These are phyloP conservation scores for Didymosphaeria variabile DNA, from an alignment of 2,329 filamentous ascomycete species.

Conservation along the genomic window DNA sequence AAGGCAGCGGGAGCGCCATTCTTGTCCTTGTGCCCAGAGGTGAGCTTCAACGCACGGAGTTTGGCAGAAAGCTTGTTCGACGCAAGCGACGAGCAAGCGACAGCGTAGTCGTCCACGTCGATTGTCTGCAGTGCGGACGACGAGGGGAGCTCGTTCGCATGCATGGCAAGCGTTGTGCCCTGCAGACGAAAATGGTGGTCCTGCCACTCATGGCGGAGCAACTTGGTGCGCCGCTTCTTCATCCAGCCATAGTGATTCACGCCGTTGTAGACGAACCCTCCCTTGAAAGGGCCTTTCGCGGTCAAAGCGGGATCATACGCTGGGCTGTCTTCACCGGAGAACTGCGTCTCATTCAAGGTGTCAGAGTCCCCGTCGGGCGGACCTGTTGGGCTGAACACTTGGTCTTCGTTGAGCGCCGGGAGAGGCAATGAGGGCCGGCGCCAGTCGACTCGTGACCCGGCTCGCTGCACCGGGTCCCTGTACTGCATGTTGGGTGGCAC, in stretches of 20 bases:
- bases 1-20: conserved; percentile 72
- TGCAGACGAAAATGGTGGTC: conserved; percentile 89
- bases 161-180: conserved; percentile 70
- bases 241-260: conserved; percentile 84
- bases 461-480: conserved; percentile 60
- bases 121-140: conserved; percentile 80
- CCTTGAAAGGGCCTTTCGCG: conserved; percentile 46
- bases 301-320: conserved; percentile 44
- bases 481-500: conserved; percentile 95
- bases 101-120: conserved; percentile 88
- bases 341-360: conserved; percentile 45
- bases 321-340: conserved; percentile 44
- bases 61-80: conserved; percentile 86
- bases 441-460: conserved; percentile 55
- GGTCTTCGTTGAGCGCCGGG: conserved; percentile 74
- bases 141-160: conserved; percentile 60
- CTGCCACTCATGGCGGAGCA: conserved; percentile 93
- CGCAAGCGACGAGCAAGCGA: conserved; percentile 80
- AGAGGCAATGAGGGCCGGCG: conserved; percentile 75
- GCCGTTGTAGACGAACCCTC: conserved; percentile 54
- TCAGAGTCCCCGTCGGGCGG: conserved; percentile 44
- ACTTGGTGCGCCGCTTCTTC: conserved; percentile 89
- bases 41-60: conserved; percentile 77
- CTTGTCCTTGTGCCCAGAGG: conserved; percentile 61
- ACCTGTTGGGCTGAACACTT: conserved; percentile 52